Evolutionary conservation across 768 basidiomycete genomes (phyloP).

Genomic region (Lactifluus hygrophoroides): DNA sequence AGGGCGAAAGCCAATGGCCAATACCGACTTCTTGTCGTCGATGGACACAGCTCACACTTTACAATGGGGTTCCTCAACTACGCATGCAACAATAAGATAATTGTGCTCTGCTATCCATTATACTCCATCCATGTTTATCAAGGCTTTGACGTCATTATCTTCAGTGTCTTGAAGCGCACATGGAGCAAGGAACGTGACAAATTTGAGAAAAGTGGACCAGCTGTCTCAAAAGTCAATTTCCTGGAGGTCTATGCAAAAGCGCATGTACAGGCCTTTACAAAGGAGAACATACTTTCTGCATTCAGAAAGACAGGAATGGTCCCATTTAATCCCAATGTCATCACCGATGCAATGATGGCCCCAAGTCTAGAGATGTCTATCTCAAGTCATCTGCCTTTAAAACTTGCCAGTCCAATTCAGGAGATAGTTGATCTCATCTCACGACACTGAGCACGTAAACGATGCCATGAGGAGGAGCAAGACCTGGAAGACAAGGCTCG

Average conservation of each 20-base stretch:
- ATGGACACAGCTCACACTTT: conserved; percentile 35
- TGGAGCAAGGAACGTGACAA: too few species aligned
- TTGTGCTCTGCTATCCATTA: conserved; percentile 37
- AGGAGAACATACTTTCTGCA: conserved; percentile 22
- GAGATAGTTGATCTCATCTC: too few species aligned
- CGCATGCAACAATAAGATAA: conserved; percentile 31
- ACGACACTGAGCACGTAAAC: too few species aligned
- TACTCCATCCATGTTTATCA: conserved; percentile 32
- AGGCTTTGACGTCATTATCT: too few species aligned
- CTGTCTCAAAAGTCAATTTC: conserved; percentile 28
- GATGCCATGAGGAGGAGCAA: too few species aligned
- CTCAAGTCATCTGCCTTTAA: too few species aligned
- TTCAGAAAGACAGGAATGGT: neutral
- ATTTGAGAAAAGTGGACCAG: too few species aligned
- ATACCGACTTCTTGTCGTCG: conserved; percentile 31
- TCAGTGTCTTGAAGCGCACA: too few species aligned
- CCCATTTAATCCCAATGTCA: neutral
- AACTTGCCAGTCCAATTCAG: too few species aligned
- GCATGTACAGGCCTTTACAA: conserved; percentile 26
- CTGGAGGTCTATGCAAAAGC: conserved; percentile 29
- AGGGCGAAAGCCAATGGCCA: conserved; percentile 26
- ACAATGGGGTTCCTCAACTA: conserved; percentile 29
- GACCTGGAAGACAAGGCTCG: too few species aligned
- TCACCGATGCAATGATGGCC: neutral
- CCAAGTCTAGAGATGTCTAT: too few species aligned